These are phyloP conservation scores for Quercus alba DNA, from an alignment of 306 rosid genomes.

Conservation along the genomic window DNA sequence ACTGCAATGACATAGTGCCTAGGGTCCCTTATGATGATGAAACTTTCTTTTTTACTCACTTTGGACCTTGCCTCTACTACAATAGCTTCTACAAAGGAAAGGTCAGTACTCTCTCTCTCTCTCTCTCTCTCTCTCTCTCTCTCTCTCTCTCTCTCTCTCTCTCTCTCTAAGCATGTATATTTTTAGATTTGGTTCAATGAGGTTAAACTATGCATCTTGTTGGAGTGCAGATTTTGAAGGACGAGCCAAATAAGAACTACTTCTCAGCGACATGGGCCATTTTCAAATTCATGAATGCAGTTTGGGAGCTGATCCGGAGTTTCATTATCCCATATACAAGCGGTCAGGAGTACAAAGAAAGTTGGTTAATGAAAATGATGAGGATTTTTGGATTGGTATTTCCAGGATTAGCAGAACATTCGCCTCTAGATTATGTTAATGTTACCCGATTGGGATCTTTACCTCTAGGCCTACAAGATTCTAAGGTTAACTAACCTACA, in stretches of 20 bases:
- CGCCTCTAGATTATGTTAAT: slow-evolving; percentile 57
- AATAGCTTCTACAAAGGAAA: slow-evolving; percentile 54
- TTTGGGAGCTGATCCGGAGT: slow-evolving; percentile 72
- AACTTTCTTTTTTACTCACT: slow-evolving; percentile 55
- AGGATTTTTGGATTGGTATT: slow-evolving; percentile 54
- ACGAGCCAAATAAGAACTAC: slow-evolving; percentile 83
- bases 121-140: neutral
- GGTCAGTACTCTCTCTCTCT: neutral
- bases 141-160: neutral
- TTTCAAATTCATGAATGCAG: slow-evolving; percentile 51
- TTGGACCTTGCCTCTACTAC: slow-evolving; percentile 49
- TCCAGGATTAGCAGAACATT: slow-evolving; percentile 67
- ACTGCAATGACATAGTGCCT: slow-evolving; percentile 60
- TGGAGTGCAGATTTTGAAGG: slow-evolving; percentile 41
- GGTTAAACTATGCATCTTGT: neutral
- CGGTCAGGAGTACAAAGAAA: slow-evolving; percentile 47
- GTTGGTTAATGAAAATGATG: slow-evolving; percentile 38
- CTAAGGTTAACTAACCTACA: slow-evolving; percentile 23
- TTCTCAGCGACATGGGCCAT: slow-evolving; percentile 48
- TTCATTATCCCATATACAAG: slow-evolving; percentile 33
- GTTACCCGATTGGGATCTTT: slow-evolving; percentile 43
- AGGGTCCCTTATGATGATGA: slow-evolving; percentile 65
- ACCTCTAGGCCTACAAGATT: neutral
- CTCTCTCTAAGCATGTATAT: neutral
- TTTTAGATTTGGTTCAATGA: neutral